Evolutionary conservation across 2,329 filamentous ascomycete species (phyloP).

Genomic region (Colletotrichum falcatum): DNA sequence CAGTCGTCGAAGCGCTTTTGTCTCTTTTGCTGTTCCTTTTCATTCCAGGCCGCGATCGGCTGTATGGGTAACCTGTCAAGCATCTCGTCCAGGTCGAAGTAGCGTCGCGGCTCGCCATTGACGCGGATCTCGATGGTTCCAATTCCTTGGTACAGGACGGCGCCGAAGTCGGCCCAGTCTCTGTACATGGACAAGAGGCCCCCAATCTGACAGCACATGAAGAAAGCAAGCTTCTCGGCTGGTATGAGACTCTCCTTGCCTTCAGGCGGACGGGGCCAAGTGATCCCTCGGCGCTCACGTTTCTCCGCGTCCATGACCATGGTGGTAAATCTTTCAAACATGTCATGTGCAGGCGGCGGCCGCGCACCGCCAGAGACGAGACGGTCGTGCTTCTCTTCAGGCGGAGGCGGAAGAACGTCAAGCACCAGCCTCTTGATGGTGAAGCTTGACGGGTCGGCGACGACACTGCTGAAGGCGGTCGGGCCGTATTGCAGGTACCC

Average conservation of each 20-base stretch:
- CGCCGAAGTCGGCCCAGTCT: constrained; percentile 40
- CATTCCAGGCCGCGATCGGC: constrained; percentile 36
- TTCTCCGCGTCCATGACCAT: constrained; percentile 34
- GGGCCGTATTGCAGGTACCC: constrained; percentile 39
- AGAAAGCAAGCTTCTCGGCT: constrained; percentile 42
- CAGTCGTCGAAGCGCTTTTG: constrained; percentile 38
- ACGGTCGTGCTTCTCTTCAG: constrained; percentile 36
- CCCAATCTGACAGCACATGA: constrained; percentile 39
- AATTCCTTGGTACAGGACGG: constrained; percentile 37
- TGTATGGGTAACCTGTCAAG: constrained; percentile 37
- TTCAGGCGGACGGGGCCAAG: constrained; percentile 37
- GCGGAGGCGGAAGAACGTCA: constrained; percentile 39
- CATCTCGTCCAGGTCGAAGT: constrained; percentile 41
- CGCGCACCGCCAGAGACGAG: constrained; percentile 32
- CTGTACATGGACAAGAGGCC: constrained; percentile 39
- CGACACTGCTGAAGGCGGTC: constrained; percentile 36
- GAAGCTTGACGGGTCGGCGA: constrained; percentile 28
- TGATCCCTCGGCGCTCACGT: constrained; percentile 30
- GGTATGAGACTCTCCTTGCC: constrained; percentile 36
- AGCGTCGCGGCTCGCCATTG: constrained; percentile 37
- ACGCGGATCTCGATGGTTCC: constrained; percentile 41
- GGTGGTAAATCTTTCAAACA: constrained; percentile 36
- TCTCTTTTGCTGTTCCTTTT: constrained; percentile 34
- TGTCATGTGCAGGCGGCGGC: constrained; percentile 21
- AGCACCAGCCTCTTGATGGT: constrained; percentile 39